Evolutionary conservation across 306 rosid genomes (phyloP), one percentile per base, ranked within the genome.

Genomic region (Inga oerstediana): DNA sequence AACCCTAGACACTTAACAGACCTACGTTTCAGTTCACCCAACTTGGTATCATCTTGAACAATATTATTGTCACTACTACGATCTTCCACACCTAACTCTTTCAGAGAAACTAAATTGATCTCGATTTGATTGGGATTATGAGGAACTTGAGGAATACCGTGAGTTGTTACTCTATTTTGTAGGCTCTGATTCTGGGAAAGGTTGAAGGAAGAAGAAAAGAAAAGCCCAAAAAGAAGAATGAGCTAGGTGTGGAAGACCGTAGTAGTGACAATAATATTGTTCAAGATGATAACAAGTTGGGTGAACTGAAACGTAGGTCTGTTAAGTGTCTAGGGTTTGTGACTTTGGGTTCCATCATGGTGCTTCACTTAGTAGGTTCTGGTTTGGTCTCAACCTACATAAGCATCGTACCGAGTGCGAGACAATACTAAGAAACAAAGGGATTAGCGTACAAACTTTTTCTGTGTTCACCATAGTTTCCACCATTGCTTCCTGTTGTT

Each of bases 281-380:
- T 45, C 43, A 69, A 39, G 67, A 52, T 74, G 76, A 22, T 5
- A 39, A 11, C 4, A 27, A 27, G 30, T 27, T 27, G 30, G 30
- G 30, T 27, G 30, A 27, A 27, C 1, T 27, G 30, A 81, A 69
- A 78, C 77, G 79, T 52, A 79, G 34, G 5, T 81, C 84, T 15
- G 61, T 81, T 46, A 84, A 10, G 75, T 74, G 10, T 73, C 41
- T 89, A 4, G 68, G 58, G 19, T 52, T 49, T 59, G 85, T 80
- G 27, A 86, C 85, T 80, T 72, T 85, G 8, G 82, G 81, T 84
- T 89, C 86, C 67, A 77, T 85, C 4, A 0, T 76, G 7, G 12
- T 79, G 7, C 41, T 62, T 73, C 82, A 85, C 34, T 7, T 81
- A 5, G 22, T 89, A 24, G 91, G 92, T 8, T 79, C 76, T 82